Base-by-base conservation (phyloP, 2,329 filamentous ascomycete species). In the Pseudocercospora fijiensis region DNA sequence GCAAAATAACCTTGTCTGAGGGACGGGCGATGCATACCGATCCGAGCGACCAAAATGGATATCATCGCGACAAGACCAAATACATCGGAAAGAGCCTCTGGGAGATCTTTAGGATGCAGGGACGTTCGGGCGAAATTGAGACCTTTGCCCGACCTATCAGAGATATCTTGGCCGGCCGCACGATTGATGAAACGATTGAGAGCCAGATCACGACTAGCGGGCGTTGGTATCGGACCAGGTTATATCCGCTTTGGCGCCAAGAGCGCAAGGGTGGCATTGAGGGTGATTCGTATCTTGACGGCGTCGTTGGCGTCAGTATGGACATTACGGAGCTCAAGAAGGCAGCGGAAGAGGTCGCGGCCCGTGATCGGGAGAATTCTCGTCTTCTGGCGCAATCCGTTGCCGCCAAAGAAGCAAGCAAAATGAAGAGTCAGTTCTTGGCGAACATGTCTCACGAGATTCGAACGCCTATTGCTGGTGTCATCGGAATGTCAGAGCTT, bases 401-500 rank as follows among this genome's bases (percentile, higher is more conserved):
- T 7, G 90, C 90, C 16, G 90, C 90, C 1, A 92, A 91, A 73
- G 90, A 93, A 76, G 90, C 90, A 2, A 92, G 88, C 71, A 84
- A 89, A 61, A 83, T 94, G 73, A 95, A 94, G 79, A 90, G 87
- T 69, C 89, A 91, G 68, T 93, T 93, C 70, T 78, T 92, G 5
- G 89, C 89, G 13, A 91, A 91, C 77, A 77, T 77, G 75, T 72
- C 68, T 11, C 75, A 77, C 67, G 75, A 77, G 65, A 76, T 77
- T 22, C 69, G 75, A 3, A 77, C 76, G 0, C 90, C 90, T 0
- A 92, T 94, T 66, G 90, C 89, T 1, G 90, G 90, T 20, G 89
- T 93, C 4, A 87, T 93, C 64, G 90, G 90, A 24, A 92, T 92
- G 89, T 86, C 88, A 0, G 90, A 93, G 70, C 79, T 94, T 8